Conservation (phyloP, 2,329 filamentous ascomycete genomes). For the Diaporthe sp. region DNA sequence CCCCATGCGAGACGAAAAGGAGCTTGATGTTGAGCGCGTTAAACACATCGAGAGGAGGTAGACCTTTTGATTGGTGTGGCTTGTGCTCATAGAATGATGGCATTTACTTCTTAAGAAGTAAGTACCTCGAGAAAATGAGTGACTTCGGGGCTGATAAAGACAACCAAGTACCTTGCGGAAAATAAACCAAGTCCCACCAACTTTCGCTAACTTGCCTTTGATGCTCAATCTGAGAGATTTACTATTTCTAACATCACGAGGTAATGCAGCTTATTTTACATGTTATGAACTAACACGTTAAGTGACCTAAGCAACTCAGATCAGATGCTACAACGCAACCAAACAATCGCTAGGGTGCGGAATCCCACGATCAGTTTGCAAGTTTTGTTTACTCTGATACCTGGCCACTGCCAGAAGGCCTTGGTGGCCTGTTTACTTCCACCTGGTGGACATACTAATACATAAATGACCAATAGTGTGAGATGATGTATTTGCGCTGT, state of each 20-base stretch:
- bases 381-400: neutral
- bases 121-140: neutral
- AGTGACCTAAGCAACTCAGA: too few species aligned
- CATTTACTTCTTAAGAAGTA: neutral
- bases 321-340: too few species aligned
- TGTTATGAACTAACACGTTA: neutral
- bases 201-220: too few species aligned
- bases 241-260: neutral
- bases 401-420: too few species aligned
- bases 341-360: too few species aligned
- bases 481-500: neutral
- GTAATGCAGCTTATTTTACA: neutral
- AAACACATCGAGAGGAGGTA: conserved; percentile 10
- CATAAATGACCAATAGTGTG: neutral
- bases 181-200: conserved; percentile 9
- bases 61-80: neutral
- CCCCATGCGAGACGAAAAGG: conserved; percentile 3
- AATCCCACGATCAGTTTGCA: neutral
- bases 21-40: conserved; percentile 10
- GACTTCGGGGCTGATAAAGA: neutral
- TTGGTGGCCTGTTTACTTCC: neutral
- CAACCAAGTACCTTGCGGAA: neutral
- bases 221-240: neutral
- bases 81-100: conserved; percentile 4
- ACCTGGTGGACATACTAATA: neutral